These are phyloP conservation scores for Amorphotheca resinae DNA, from an alignment of 495 filamentous ascomycete species.

Conservation along the genomic window DNA sequence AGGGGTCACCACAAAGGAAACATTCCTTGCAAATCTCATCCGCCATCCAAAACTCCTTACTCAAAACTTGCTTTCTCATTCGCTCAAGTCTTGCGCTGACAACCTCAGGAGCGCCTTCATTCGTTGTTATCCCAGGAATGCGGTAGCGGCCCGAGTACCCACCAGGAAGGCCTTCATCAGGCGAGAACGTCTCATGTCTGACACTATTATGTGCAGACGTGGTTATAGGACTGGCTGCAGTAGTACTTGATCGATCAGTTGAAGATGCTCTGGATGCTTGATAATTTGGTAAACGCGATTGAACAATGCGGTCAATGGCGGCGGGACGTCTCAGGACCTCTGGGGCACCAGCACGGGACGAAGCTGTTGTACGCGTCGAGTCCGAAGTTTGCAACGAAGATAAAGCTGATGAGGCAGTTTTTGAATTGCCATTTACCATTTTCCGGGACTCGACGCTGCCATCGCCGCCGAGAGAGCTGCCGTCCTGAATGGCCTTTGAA, in stretches of 20 bases:
- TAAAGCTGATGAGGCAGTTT: slow-evolving; percentile 11
- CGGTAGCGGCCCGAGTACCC: slow-evolving; percentile 23
- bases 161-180: slow-evolving; percentile 22
- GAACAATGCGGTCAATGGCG: slow-evolving; percentile 41
- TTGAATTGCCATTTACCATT: neutral
- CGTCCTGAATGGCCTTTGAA: neutral
- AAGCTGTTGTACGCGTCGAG: slow-evolving; percentile 1
- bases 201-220: slow-evolving; percentile 43
- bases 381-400: slow-evolving; percentile 15
- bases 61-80: slow-evolving; percentile 72
- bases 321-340: slow-evolving; percentile 23
- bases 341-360: neutral
- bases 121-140: slow-evolving; percentile 41
- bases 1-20: slow-evolving; percentile 79
- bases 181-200: slow-evolving; percentile 36
- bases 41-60: slow-evolving; percentile 97
- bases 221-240: slow-evolving; percentile 37
- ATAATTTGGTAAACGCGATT: slow-evolving; percentile 34
- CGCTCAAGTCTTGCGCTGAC: slow-evolving; percentile 52
- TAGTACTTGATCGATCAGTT: slow-evolving; percentile 39
- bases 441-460: slow-evolving; percentile 10
- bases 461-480: slow-evolving; percentile 8
- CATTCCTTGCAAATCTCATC: slow-evolving; percentile 98
- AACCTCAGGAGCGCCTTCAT: slow-evolving; percentile 43
- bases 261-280: slow-evolving; percentile 51